These are phyloP conservation scores for Telopea speciosissima DNA, from an alignment of 177 flowering plant genomes.

Conservation along the genomic window DNA sequence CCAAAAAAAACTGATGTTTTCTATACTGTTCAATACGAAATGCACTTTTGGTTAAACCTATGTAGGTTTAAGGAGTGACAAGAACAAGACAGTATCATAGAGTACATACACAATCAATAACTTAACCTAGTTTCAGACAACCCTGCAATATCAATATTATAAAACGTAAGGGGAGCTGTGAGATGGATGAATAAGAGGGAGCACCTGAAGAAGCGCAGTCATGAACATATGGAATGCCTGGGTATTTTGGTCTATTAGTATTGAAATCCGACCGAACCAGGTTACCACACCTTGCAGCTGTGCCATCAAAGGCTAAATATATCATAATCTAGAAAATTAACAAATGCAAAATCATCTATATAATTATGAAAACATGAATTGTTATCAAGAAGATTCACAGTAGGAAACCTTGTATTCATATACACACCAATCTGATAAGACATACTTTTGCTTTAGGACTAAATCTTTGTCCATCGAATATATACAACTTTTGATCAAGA, in stretches of 20 bases:
- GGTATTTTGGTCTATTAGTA: slow-evolving; percentile 84
- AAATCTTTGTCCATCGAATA: background rate
- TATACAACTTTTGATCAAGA: background rate
- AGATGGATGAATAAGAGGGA: background rate
- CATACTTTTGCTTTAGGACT: background rate
- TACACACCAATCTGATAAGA: background rate
- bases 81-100: too few species aligned
- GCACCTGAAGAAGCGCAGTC: slow-evolving; percentile 94
- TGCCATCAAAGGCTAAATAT: slow-evolving; percentile 23
- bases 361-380: background rate
- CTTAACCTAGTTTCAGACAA: too few species aligned
- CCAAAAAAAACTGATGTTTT: too few species aligned
- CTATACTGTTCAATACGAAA: too few species aligned
- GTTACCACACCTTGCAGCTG: slow-evolving; percentile 92
- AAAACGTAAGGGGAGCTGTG: background rate
- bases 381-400: background rate
- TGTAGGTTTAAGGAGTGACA: too few species aligned
- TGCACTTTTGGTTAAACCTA: too few species aligned
- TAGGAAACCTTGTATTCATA: background rate
- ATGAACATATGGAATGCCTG: slow-evolving; percentile 94
- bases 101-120: too few species aligned
- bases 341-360: too few species aligned
- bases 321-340: too few species aligned
- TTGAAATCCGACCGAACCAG: slow-evolving; percentile 74
- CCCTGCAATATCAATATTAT: background rate